phyloP scores from a whole-genome alignment of 148 eudicot genomes.

The Rhododendron ferrugineum region DNA sequence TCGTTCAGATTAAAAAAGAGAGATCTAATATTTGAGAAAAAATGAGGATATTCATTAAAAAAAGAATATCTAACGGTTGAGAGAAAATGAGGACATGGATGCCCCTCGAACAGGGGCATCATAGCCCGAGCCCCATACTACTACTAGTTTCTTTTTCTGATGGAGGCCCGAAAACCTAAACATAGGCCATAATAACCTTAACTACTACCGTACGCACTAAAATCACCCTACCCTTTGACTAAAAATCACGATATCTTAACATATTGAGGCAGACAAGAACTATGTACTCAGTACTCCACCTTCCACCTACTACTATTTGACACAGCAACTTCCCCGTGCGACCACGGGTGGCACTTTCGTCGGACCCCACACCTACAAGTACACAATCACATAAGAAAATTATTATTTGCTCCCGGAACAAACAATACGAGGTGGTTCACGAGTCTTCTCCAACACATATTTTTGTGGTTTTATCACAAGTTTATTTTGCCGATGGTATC shows the following conservation, averaged over 20 bases:
- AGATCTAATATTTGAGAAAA: too few relatives aligned
- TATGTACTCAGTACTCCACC: neutral
- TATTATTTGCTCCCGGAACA: neutral
- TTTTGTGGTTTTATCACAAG: neutral
- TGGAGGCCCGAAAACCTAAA: too few relatives aligned
- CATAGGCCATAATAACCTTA: too few relatives aligned
- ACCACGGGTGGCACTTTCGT: neutral
- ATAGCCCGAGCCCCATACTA: too few relatives aligned
- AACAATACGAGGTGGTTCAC: neutral
- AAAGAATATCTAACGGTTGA: too few relatives aligned
- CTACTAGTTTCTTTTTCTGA: too few relatives aligned
- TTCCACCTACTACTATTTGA: neutral
- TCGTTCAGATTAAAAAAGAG: too few relatives aligned
- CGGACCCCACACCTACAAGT: neutral
- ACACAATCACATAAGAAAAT: too few relatives aligned
- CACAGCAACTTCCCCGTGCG: neutral
- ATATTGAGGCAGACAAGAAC: neutral
- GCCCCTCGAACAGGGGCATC: too few relatives aligned
- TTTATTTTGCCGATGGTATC: too few relatives aligned
- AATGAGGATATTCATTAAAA: too few relatives aligned
- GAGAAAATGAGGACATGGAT: too few relatives aligned
- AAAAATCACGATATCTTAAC: neutral
- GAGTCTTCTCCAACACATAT: neutral
- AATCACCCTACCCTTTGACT: neutral
- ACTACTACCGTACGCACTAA: neutral